Conservation (phyloP, 805 yeast genomes). For the Metschnikowia cubensis region DNA sequence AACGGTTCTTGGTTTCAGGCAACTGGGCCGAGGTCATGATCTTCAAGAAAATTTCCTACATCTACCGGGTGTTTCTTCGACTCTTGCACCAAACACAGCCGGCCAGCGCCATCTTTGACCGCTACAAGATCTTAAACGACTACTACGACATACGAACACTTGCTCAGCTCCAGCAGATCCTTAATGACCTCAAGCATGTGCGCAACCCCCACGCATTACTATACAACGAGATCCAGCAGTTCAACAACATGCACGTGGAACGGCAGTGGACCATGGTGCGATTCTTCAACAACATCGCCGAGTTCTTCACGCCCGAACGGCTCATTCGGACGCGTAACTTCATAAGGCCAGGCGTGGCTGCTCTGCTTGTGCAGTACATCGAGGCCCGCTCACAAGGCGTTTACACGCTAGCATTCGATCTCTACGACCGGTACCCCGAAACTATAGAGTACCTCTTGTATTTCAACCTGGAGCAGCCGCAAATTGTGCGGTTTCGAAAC, state of each 20-base stretch:
- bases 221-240: slow-evolving; percentile 18
- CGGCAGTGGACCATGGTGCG: slow-evolving; percentile 11
- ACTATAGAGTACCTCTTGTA: slow-evolving; percentile 29
- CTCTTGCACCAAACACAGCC: slow-evolving; percentile 17
- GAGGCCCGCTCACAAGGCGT: slow-evolving; percentile 18
- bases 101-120: slow-evolving; percentile 9
- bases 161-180: slow-evolving; percentile 10
- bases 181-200: slow-evolving; percentile 4
- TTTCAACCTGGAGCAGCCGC: slow-evolving; percentile 18
- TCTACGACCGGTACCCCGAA: slow-evolving; percentile 33
- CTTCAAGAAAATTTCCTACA: slow-evolving; percentile 20
- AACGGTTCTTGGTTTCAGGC: slow-evolving; percentile 28
- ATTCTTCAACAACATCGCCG: slow-evolving; percentile 23
- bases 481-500: slow-evolving; percentile 21
- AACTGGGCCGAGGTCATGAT: slow-evolving; percentile 28
- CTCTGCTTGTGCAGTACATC: slow-evolving; percentile 17
- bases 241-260: slow-evolving; percentile 5
- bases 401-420: slow-evolving; percentile 19
- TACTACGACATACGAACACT: slow-evolving; percentile 24
- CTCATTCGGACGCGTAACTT: slow-evolving; percentile 21
- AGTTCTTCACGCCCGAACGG: slow-evolving; percentile 31
- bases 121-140: slow-evolving; percentile 23
- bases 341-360: slow-evolving; percentile 19
- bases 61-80: slow-evolving; percentile 27
- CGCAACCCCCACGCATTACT: slow-evolving; percentile 14